A percentile compares a stretch with the other conserved stretches of the same genome.
phyloP scores from a whole-genome alignment of 2,329 filamentous ascomycete species.

The Westerdykella ornata region DNA sequence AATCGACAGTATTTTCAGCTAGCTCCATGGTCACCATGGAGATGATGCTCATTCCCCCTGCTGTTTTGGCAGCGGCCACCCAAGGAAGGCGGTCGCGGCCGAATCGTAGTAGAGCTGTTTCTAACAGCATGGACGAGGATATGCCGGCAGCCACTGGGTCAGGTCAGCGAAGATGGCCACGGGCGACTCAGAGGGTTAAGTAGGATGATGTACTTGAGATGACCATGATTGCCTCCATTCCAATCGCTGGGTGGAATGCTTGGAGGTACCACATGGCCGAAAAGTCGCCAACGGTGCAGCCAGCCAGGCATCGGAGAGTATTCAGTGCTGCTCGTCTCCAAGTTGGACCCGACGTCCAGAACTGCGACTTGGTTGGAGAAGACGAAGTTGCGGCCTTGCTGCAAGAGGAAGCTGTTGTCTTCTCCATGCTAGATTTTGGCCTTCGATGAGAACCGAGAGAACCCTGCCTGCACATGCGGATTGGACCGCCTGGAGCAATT shows the following conservation, averaged over 20 bases:
- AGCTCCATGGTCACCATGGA: conserved; percentile 55
- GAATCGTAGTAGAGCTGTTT: conserved; percentile 46
- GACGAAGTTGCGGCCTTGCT: not conserved
- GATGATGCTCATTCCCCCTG: conserved; percentile 53
- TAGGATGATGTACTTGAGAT: conserved; percentile 36
- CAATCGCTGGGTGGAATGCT: conserved; percentile 42
- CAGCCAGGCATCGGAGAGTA: conserved; percentile 50
- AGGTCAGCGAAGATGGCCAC: conserved; percentile 1
- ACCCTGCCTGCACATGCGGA: too few species aligned
- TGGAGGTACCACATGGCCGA: conserved; percentile 52
- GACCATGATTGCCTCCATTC: conserved; percentile 47
- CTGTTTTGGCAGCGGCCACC: conserved; percentile 45
- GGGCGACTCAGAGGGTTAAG: not conserved
- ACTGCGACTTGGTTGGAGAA: conserved; percentile 7
- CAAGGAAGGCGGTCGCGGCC: conserved; percentile 47
- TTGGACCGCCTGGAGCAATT: too few species aligned
- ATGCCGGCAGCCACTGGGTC: conserved; percentile 47
- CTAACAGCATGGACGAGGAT: conserved; percentile 47
- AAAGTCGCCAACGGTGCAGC: conserved; percentile 53
- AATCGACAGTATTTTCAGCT: conserved; percentile 52
- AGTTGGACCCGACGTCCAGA: conserved; percentile 34
- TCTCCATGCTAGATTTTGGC: too few species aligned
- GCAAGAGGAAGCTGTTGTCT: too few species aligned
- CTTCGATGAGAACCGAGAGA: too few species aligned
- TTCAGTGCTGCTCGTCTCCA: conserved; percentile 51